These are phyloP conservation scores for Yarrowia galli DNA, from an alignment of 1,139 yeast species.

Conservation along the genomic window DNA sequence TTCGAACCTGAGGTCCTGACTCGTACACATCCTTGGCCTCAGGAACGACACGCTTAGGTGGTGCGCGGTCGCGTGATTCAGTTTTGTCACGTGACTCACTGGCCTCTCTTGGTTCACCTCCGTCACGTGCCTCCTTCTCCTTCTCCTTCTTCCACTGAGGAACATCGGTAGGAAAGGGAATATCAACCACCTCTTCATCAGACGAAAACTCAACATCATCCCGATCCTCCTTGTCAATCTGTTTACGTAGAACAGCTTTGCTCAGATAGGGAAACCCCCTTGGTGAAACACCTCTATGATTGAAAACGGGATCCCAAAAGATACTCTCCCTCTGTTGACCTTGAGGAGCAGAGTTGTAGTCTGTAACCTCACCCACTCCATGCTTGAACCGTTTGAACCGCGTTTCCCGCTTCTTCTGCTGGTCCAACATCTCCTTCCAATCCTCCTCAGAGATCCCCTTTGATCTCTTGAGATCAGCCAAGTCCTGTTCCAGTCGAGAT, in stretches of 20 bases:
- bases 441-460: conserved; percentile 42
- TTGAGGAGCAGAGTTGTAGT: conserved; percentile 39
- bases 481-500: conserved; percentile 26
- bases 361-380: conserved; percentile 18
- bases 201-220: conserved; percentile 26
- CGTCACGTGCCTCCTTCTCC: neutral
- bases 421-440: conserved; percentile 36
- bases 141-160: conserved; percentile 17
- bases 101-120: neutral
- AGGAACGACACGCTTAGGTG: neutral
- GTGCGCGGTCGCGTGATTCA: neutral
- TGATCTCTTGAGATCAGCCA: conserved; percentile 40
- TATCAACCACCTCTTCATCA: conserved; percentile 10
- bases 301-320: conserved; percentile 39
- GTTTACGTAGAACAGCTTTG: neutral
- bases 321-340: conserved; percentile 40
- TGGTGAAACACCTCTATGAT: conserved; percentile 36
- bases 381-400: conserved; percentile 10
- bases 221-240: neutral
- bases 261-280: conserved; percentile 17
- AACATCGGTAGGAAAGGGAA: conserved; percentile 8
- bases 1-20: conserved; percentile 33
- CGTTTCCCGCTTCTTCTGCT: neutral
- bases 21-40: conserved; percentile 19
- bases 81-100: neutral